Conservation (phyloP, 441 rosid genomes). For the Biscutella laevigata region DNA sequence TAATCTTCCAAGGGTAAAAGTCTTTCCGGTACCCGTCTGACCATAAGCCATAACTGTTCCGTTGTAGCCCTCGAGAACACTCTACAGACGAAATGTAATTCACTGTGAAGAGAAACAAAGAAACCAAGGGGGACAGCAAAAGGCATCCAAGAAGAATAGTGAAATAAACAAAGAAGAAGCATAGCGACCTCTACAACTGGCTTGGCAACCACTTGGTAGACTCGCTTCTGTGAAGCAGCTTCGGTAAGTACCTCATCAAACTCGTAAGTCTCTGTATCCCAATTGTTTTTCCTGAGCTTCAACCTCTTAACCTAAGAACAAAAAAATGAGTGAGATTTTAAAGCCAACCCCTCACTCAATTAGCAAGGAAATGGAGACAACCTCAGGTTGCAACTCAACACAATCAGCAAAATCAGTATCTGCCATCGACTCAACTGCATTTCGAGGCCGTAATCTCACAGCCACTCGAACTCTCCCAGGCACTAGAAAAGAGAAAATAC, state of each 20-base stretch:
- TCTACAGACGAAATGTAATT: slow-evolving; percentile 32
- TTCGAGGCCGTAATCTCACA: slow-evolving; percentile 76
- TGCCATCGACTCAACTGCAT: slow-evolving; percentile 63
- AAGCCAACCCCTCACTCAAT: too few relatives aligned
- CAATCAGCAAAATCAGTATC: slow-evolving; percentile 97
- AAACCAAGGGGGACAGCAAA: too few relatives aligned
- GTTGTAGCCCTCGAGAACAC: slow-evolving; percentile 95
- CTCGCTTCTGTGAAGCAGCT: slow-evolving; percentile 90
- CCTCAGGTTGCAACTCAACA: slow-evolving; percentile 91
- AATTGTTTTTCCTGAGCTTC: slow-evolving; percentile 88
- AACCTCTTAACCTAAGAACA: slow-evolving; percentile 44
- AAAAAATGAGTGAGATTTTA: too few relatives aligned
- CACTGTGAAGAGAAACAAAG: background rate
- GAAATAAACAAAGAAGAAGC: too few relatives aligned
- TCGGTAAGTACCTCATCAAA: slow-evolving; percentile 89
- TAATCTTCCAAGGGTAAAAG: slow-evolving; percentile 83
- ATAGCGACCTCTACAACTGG: slow-evolving; percentile 94
- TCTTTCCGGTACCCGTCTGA: too few relatives aligned
- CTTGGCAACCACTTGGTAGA: slow-evolving; percentile 92
- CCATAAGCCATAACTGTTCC: slow-evolving; percentile 99
- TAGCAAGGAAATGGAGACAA: too few relatives aligned
- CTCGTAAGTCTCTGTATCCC: slow-evolving; percentile 89
- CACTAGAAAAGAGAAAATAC: slow-evolving; percentile 33
- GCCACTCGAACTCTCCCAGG: slow-evolving; percentile 95
- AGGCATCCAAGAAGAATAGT: background rate